These are phyloP conservation scores for Linnemannia zychae DNA, from an alignment of 192 early-diverging fungal species.

Conservation along the genomic window DNA sequence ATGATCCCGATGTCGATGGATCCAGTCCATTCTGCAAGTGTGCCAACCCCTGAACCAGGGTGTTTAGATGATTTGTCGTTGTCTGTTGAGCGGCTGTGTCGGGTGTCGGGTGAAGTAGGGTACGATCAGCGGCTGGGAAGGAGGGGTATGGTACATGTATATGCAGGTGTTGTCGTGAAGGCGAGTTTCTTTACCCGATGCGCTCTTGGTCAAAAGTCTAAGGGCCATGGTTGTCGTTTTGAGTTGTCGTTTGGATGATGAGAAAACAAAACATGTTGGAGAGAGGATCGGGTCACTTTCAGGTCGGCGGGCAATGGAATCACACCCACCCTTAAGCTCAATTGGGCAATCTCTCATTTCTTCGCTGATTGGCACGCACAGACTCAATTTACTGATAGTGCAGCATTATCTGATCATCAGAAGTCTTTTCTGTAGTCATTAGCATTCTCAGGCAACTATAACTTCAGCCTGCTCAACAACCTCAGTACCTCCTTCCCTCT, in stretches of 20 bases:
- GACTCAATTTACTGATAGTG: neutral
- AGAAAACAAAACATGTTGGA: conserved; percentile 15
- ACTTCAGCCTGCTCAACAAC: too few relatives aligned
- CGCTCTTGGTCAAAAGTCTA: conserved; percentile 59
- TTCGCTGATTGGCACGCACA: neutral
- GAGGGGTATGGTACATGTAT: neutral
- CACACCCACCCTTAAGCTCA: neutral
- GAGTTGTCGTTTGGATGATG: conserved; percentile 18
- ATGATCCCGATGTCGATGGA: conserved; percentile 12
- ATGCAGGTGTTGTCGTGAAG: neutral
- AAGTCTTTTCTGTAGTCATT: neutral
- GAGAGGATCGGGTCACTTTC: neutral
- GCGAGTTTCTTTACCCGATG: conserved; percentile 42
- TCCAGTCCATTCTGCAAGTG: neutral
- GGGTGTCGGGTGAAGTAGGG: neutral
- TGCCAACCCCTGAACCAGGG: neutral
- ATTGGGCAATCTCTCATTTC: conserved; percentile 6
- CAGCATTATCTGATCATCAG: neutral
- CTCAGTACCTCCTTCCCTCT: neutral
- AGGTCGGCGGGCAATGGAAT: neutral
- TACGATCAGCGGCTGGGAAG: neutral
- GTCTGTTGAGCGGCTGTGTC: neutral
- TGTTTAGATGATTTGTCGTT: neutral
- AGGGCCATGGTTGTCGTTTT: conserved; percentile 51
- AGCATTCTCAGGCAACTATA: neutral